These are phyloP conservation scores for Penicillium pancosmium DNA, from an alignment of 495 filamentous ascomycete species.

Conservation along the genomic window DNA sequence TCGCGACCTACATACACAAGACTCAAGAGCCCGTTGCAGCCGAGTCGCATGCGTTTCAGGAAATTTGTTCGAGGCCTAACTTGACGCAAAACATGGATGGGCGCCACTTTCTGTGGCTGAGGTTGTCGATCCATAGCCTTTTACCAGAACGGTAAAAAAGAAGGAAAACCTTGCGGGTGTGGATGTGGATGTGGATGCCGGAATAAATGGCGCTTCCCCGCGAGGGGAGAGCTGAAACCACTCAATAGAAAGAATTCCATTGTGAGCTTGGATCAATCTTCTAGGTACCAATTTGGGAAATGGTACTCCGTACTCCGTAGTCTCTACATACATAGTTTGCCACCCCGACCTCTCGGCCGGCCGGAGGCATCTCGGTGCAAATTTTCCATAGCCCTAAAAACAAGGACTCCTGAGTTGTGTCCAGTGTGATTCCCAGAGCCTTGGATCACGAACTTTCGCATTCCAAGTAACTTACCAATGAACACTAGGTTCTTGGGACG, in stretches of 20 bases:
- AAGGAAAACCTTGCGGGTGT: slow-evolving; percentile 12
- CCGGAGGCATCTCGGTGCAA: slow-evolving; percentile 2
- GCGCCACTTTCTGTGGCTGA: slow-evolving; percentile 25
- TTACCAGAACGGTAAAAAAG: slow-evolving; percentile 7
- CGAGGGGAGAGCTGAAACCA: slow-evolving; percentile 18
- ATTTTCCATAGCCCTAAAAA: not conserved
- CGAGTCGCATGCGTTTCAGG: not conserved
- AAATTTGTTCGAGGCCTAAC: not conserved
- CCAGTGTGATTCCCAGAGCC: not conserved
- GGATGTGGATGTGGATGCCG: not conserved
- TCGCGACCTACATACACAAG: not conserved
- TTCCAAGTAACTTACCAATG: not conserved
- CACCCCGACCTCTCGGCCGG: slow-evolving; percentile 1
- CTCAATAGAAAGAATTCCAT: slow-evolving; percentile 8
- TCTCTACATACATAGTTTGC: not conserved
- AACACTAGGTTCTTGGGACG: not conserved
- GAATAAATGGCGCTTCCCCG: slow-evolving; percentile 11
- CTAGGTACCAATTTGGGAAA: not conserved
- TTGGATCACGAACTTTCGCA: not conserved
- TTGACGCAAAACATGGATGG: not conserved
- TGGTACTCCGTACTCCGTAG: not conserved
- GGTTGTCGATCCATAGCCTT: slow-evolving; percentile 17
- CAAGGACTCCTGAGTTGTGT: not conserved
- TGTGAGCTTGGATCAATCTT: not conserved
- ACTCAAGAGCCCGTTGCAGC: not conserved